Conservation (phyloP, 352 stramenopile species). For the Phytophthora niederhauseri region DNA sequence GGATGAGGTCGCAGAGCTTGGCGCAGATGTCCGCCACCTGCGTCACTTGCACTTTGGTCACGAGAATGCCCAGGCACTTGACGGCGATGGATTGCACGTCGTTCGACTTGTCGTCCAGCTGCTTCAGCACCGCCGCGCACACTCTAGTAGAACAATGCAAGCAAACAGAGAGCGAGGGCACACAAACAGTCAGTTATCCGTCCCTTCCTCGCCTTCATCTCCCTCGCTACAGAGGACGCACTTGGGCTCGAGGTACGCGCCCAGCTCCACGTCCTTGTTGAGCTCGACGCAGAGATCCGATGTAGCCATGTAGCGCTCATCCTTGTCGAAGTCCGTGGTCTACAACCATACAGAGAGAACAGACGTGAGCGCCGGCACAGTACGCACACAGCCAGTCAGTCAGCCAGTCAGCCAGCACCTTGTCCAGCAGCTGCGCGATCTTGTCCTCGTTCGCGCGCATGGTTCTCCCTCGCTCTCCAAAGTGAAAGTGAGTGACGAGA, state of each 20-base stretch:
- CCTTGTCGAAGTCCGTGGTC: conserved; percentile 94
- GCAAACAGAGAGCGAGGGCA: neutral
- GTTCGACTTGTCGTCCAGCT: conserved; percentile 99
- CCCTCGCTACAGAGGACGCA: conserved; percentile 33
- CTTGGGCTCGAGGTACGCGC: conserved; percentile 83
- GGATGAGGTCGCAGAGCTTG: conserved; percentile 96
- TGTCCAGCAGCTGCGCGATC: conserved; percentile 83
- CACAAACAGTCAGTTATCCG: neutral
- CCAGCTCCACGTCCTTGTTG: conserved; percentile 93
- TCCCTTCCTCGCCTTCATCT: neutral
- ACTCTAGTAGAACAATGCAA: conserved; percentile 66
- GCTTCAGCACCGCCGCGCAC: conserved; percentile 95
- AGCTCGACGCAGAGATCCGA: conserved; percentile 98
- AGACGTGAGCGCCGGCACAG: conserved; percentile 6
- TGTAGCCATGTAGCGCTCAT: conserved; percentile 99
- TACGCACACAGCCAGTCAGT: neutral
- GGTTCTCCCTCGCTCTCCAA: conserved; percentile 16
- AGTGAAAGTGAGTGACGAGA: conserved; percentile 23
- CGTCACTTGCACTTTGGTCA: conserved; percentile 96
- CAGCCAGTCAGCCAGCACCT: conserved; percentile 39
- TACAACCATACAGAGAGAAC: conserved; percentile 21
- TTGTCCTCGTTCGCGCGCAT: conserved; percentile 82
- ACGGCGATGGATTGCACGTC: conserved; percentile 97
- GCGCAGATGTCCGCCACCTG: conserved; percentile 98
- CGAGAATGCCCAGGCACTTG: conserved; percentile 94